These are phyloP conservation scores for Salix exigua DNA, from an alignment of 345 rosid species.

Conservation along the genomic window DNA sequence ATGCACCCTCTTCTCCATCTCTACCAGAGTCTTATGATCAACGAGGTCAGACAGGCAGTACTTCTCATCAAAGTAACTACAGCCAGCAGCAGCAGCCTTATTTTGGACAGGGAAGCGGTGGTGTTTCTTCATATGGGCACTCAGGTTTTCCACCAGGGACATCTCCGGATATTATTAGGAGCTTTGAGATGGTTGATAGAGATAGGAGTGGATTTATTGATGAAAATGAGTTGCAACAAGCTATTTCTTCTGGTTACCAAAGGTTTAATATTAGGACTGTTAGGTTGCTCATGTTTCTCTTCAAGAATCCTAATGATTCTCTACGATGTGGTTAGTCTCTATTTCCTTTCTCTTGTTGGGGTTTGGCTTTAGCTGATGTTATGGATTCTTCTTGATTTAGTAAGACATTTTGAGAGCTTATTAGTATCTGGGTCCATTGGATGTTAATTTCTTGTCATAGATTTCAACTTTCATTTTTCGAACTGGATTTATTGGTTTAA, in stretches of 20 bases:
- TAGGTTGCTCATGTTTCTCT: constrained; percentile 58
- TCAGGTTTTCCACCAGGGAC: constrained; percentile 51
- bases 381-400: background rate
- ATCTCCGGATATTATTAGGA: constrained; percentile 43
- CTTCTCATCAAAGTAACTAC: constrained; percentile 13
- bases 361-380: background rate
- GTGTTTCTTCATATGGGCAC: constrained; percentile 13
- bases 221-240: constrained; percentile 56
- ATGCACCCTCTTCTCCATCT: constrained; percentile 48
- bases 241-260: constrained; percentile 49
- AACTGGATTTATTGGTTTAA: background rate
- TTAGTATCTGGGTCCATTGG: background rate
- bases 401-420: background rate
- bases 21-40: constrained; percentile 32
- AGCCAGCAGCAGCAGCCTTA: constrained; percentile 12
- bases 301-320: constrained; percentile 51
- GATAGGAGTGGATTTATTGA: constrained; percentile 62
- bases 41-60: background rate
- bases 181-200: constrained; percentile 58
- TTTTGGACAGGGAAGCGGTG: constrained; percentile 13
- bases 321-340: constrained; percentile 39
- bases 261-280: constrained; percentile 48
- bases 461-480: background rate
- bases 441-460: background rate
- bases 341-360: background rate